Evolutionary conservation across 345 rosid genomes (phyloP), one percentile per base, ranked within the genome.

Genomic region (Boechera divaricarpa): DNA sequence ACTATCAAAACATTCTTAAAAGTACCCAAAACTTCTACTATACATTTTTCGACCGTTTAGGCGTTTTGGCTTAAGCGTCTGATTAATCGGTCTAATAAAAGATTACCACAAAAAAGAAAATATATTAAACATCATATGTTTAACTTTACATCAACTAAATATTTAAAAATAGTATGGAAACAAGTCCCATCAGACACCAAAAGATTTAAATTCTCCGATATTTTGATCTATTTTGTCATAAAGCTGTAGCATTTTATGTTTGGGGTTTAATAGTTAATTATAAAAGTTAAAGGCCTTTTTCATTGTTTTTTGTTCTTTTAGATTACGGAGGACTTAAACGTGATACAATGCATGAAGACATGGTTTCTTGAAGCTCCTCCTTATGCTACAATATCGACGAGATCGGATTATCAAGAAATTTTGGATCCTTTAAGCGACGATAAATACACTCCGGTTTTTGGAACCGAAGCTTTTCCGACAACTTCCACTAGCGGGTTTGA

Each of bases 291-390:
- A 38, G 26, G 39, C 5, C 13, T 63, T 15, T 10, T 11, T 10
- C 15, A 10, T 4, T 35, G 6, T n/a, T 33, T 33, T 38, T 45
- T 33, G 28, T 47, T 62, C 48, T 48, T 77, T 52, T 71, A 96
- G 99, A 86, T 96, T 77, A 61, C 78, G 80, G 99, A 96, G 81
- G 98, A 96, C 71, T 81, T 69, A 3, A 73, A 82, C 72, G 84
- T 93, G 63, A 83, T 96, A 72, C 91, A 84, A 72, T 81, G 65
- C 41, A 72, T 91, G 11, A 85, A 87, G 82, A 73, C 83, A 10
- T 84, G 84, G 48, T 85, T 88, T 75, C 81, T 91, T 79, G 96
- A 87, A 75, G 72, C 70, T 75, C 86, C 86, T 38, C 84, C 86
- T 42, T 81, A 54, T 54, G 69, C 82, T 2, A 28, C 61, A 36